Conservation (phyloP, 371 early-diverging fungal genomes). For the Umbelopsis sp. region DNA sequence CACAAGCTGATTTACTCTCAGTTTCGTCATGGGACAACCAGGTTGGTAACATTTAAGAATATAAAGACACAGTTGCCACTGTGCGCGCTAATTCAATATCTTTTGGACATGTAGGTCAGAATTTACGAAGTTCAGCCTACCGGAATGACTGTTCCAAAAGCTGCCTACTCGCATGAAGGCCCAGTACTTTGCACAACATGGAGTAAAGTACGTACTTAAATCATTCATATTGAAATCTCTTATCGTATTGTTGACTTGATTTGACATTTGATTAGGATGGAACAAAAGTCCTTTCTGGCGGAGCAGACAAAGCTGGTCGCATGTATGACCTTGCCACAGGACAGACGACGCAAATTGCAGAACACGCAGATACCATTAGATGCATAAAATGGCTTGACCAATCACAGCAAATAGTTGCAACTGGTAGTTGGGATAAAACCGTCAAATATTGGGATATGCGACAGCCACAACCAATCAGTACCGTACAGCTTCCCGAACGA, state of each 20-base stretch:
- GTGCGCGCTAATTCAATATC: not conserved
- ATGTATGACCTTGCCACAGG: slow-evolving; percentile 80
- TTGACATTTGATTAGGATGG: slow-evolving; percentile 70
- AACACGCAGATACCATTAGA: slow-evolving; percentile 84
- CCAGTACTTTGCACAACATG: slow-evolving; percentile 87
- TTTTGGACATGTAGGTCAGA: slow-evolving; percentile 66
- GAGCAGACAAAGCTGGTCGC: slow-evolving; percentile 84
- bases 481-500: slow-evolving; percentile 83
- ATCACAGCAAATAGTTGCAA: slow-evolving; percentile 69
- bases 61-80: not conserved
- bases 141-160: slow-evolving; percentile 75
- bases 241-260: not conserved
- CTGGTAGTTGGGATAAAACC: slow-evolving; percentile 98
- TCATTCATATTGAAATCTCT: not conserved
- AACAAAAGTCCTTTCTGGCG: slow-evolving; percentile 82
- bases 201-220: slow-evolving; percentile 71
- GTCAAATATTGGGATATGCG: slow-evolving; percentile 94
- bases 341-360: slow-evolving; percentile 78
- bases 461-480: slow-evolving; percentile 71
- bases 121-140: slow-evolving; percentile 86
- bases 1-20: slow-evolving; percentile 82
- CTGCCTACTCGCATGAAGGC: slow-evolving; percentile 80
- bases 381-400: slow-evolving; percentile 76
- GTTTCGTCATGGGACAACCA: slow-evolving; percentile 94
- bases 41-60: slow-evolving; percentile 46